A percentile compares a stretch with the other conserved stretches of the same genome.
Conservation (phyloP, 176 grass and related monocot species). For the Oryza glaberrima region DNA sequence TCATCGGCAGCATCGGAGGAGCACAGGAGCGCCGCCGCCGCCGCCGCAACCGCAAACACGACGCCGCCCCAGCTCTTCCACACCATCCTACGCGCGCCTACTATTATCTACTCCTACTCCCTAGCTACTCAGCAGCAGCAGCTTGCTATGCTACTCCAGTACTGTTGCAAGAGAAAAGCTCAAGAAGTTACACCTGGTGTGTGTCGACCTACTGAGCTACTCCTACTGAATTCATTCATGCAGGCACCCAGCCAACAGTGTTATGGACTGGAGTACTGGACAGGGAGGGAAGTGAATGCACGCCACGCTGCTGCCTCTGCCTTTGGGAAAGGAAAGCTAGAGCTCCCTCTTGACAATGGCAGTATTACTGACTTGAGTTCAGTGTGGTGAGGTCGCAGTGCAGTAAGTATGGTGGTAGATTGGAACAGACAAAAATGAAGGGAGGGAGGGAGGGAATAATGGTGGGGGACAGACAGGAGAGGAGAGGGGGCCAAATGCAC, state of each 20-base stretch:
- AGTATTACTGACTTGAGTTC: no score
- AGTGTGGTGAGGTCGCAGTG: neutral
- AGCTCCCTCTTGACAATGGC: neutral
- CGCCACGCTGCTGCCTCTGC: neutral
- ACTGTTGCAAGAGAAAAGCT: neutral
- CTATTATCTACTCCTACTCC: no score
- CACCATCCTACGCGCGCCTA: constrained; percentile 15
- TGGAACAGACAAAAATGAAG: neutral
- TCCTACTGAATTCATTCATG: constrained; percentile 21
- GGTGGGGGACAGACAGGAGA: neutral
- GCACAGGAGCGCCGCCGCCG: neutral
- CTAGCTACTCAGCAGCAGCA: neutral
- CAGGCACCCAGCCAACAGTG: neutral
- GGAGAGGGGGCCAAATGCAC: neutral
- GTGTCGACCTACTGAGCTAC: neutral
- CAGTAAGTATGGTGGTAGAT: neutral
- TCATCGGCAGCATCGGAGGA: constrained; percentile 16
- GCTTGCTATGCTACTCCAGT: neutral
- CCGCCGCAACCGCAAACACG: neutral
- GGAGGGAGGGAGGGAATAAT: neutral
- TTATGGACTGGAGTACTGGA: neutral
- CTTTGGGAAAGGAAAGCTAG: neutral
- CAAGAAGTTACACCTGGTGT: neutral
- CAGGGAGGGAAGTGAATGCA: constrained; percentile 40
- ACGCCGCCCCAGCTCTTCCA: constrained; percentile 31